Base-by-base conservation (phyloP, 306 rosid genomes). In the Cicer arietinum region DNA sequence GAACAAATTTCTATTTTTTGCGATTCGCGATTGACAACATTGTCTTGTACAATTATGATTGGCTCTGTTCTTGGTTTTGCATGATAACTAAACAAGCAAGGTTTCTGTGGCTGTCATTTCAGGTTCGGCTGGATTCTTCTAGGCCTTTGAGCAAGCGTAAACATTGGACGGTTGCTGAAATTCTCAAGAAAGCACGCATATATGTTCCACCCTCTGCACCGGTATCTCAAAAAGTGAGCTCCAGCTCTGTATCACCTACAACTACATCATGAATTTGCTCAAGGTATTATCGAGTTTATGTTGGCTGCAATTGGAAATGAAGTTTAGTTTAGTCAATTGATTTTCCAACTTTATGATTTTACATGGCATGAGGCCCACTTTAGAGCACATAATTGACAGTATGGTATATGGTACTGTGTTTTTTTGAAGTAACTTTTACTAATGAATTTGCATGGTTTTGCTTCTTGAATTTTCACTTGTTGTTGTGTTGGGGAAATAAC, bases 101-200 rank as follows among this genome's bases (percentile, higher is more conserved):
- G 25, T 7, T 68, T 40, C 50, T 48, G 18, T 35, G 5, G 7
- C 73, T 77, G 10, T 73, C 12, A 12, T 77, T 74, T 80, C 83
- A 93, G 97, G 98, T 93, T 65, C 81, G 79, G 42, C 73, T 94
- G 81, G 92, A 94, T 42, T 85, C 97, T 44, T 89, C 92, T 5
- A 86, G 91, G 79, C 97, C 98, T 53, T 71, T 94, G 84, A 94
- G 97, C 88, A 94, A 91, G 82, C 90, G 18, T 3, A 94, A 94
- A 84, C 80, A 81, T 67, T 94, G 98, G 98, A 69, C 83, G 47
- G 96, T 91, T 79, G 94, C 96, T 77, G 96, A 94, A 68, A 88
- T 94, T 73, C 83, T 94, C 60, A 89, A 86, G 89, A 89, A 86
- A 85, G 96, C 97, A 61, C 87, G 90, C 20, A 91, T 88, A 73